Percentiles rank a stretch among this genome's conserved stretches.
Conservation (phyloP, 2,329 filamentous ascomycete species). For the Coniochaeta ligniaria region DNA sequence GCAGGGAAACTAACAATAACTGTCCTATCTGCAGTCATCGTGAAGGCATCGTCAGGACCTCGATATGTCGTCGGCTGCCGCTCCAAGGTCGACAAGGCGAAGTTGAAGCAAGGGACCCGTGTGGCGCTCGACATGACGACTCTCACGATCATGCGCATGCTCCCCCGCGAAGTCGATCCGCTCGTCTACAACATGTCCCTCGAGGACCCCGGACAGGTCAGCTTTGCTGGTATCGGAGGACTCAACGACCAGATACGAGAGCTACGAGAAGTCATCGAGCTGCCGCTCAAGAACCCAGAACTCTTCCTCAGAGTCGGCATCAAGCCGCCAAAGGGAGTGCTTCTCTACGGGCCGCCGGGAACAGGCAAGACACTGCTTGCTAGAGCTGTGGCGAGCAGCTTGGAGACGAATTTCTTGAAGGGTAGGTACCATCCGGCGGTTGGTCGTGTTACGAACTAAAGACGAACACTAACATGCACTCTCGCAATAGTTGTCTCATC, state of each 20-base stretch:
- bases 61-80: slow-evolving; percentile 97
- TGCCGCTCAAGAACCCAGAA: slow-evolving; percentile 97
- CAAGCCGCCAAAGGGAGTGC: slow-evolving; percentile 95
- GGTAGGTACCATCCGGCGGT: slow-evolving; percentile 44
- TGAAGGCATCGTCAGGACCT: slow-evolving; percentile 94
- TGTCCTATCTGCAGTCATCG: slow-evolving; percentile 63
- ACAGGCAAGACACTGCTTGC: slow-evolving; percentile 95
- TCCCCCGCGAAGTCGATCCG: slow-evolving; percentile 95
- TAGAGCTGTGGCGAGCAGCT: slow-evolving; percentile 86
- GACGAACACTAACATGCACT: neutral
- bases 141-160: slow-evolving; percentile 99
- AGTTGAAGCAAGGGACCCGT: slow-evolving; percentile 96
- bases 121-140: slow-evolving; percentile 99
- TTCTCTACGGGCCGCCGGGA: slow-evolving; percentile 92
- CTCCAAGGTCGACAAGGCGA: slow-evolving; percentile 94
- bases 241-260: slow-evolving; percentile 98
- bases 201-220: slow-evolving; percentile 95
- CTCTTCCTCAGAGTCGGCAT: slow-evolving; percentile 95
- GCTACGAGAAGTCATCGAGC: slow-evolving; percentile 92
- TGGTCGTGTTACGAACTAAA: neutral
- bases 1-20: neutral
- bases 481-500: slow-evolving; percentile 76
- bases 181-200: slow-evolving; percentile 99
- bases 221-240: slow-evolving; percentile 95
- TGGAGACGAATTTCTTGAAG: slow-evolving; percentile 98